Base-by-base conservation (phyloP, 306 rosid genomes). In the Quercus suber region DNA sequence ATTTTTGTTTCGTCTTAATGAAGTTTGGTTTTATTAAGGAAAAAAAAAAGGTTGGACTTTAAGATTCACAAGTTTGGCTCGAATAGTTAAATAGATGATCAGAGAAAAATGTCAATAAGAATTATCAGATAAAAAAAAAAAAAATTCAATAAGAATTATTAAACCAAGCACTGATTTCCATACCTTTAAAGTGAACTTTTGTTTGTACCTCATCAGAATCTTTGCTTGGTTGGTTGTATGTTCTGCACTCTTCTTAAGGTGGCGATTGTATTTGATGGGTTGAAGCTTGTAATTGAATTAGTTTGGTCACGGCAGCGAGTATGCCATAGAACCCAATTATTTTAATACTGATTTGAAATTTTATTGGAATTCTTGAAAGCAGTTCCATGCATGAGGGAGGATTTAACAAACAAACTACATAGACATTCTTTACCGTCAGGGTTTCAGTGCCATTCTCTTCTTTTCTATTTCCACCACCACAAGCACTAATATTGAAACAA, bases 21-120 rank as follows among this genome's bases (percentile, higher is more conserved):
- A 37, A 37, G 45, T 37, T 37, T 37, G 45, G 45, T 7, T 37
- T 37, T 37, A 37, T 37, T 37, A 33, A 33, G 6, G 10, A 37
- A 37, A 37, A 37, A 37, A 37, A 37, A 37, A 27, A 25, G 10
- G n/a, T 13, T 63, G 69, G 69, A 25, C 69, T 25, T 63, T 28
- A 63, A 14, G 69, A 28, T 63, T 35, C 69, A 63, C 69, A 63
- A 63, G 69, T 63, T 63, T 63, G 41, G 41, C 69, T 63, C n/a
- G 3, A 25, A 15, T 19, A 6, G 30, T 63, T 63, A n/a, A n/a
- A 28, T 10, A 28, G 69, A 28, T 28, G 41, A 21, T n/a, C 21
- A 10, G 23, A 59, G 4, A 5, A 63, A 61, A 61, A 61, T 25
- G 5, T 63, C 5, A 28, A 28, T 25, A 14, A 63, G 2, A 3